A percentile compares a stretch with the other conserved stretches of the same genome.
Conservation (phyloP, 2,329 filamentous ascomycete species). For the Neospermospora avenae region DNA sequence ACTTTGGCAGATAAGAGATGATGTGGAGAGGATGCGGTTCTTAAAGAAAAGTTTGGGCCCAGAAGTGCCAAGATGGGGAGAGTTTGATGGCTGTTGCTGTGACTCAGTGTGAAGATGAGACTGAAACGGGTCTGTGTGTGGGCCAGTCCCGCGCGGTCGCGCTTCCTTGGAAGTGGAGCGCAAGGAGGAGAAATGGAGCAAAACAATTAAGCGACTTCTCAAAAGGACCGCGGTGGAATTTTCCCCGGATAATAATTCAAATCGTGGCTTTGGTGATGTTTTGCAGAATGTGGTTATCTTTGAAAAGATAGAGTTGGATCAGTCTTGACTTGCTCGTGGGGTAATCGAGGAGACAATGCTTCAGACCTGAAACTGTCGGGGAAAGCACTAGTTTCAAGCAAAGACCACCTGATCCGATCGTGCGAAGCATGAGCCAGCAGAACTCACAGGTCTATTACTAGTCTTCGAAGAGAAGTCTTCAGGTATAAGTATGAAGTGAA, state of each 20-base stretch:
- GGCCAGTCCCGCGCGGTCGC: background rate
- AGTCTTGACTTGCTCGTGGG: no score
- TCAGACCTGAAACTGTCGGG: background rate
- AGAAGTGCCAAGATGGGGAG: background rate
- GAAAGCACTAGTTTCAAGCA: background rate
- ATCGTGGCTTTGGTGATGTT: background rate
- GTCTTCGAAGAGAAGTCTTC: background rate
- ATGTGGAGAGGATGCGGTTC: background rate
- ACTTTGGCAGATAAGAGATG: no score
- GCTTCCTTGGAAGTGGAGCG: background rate
- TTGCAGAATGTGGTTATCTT: no score
- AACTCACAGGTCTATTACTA: background rate
- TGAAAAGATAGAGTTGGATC: no score
- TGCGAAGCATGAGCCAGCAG: background rate
- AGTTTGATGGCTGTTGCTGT: background rate
- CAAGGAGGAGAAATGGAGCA: background rate
- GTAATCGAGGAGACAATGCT: background rate
- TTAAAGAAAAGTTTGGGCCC: background rate
- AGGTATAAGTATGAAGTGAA: no score
- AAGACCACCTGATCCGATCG: background rate
- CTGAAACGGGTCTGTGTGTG: background rate
- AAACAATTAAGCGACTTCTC: background rate
- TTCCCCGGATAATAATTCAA: background rate
- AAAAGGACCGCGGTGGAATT: background rate
- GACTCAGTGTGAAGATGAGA: background rate